Conservation (phyloP, 2,329 filamentous ascomycete genomes). For the Blastomyces gilchristii region DNA sequence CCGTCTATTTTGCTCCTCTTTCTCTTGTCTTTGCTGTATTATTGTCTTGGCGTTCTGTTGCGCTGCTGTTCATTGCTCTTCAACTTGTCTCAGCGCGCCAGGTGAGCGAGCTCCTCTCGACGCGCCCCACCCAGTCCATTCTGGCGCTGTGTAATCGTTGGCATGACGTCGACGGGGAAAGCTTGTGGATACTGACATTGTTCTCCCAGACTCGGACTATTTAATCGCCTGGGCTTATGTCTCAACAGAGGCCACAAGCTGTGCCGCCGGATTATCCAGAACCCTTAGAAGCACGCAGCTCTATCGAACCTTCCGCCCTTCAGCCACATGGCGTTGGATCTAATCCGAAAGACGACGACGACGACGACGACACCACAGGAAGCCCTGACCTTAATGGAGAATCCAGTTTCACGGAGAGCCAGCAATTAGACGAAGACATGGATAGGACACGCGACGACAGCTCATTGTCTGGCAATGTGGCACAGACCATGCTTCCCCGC, state of each 20-base stretch:
- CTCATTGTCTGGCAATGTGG: conserved; percentile 7
- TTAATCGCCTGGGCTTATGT: neutral
- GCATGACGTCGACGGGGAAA: neutral
- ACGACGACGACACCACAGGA: neutral
- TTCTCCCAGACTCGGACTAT: neutral
- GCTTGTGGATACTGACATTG: neutral
- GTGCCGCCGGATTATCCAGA: neutral
- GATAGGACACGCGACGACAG: conserved; percentile 7
- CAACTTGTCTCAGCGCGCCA: neutral
- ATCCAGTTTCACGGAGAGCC: neutral
- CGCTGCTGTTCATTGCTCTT: neutral
- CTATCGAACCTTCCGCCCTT: neutral
- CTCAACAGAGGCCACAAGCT: neutral
- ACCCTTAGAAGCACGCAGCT: neutral
- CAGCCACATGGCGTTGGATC: neutral
- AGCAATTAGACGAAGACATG: conserved; percentile 3
- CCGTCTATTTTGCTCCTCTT: neutral
- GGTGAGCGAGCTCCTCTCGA: neutral
- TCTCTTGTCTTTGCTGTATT: neutral
- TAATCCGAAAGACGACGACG: too few species aligned
- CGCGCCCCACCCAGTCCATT: neutral
- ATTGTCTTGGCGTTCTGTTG: neutral
- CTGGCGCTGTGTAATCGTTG: neutral
- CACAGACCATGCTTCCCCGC: conserved; percentile 26
- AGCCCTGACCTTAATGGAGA: neutral